A percentile compares a stretch with the other conserved stretches of the same genome.
phyloP scores from a whole-genome alignment of 2,329 filamentous ascomycete genomes.

The Monilinia vaccinii-corymbosi region DNA sequence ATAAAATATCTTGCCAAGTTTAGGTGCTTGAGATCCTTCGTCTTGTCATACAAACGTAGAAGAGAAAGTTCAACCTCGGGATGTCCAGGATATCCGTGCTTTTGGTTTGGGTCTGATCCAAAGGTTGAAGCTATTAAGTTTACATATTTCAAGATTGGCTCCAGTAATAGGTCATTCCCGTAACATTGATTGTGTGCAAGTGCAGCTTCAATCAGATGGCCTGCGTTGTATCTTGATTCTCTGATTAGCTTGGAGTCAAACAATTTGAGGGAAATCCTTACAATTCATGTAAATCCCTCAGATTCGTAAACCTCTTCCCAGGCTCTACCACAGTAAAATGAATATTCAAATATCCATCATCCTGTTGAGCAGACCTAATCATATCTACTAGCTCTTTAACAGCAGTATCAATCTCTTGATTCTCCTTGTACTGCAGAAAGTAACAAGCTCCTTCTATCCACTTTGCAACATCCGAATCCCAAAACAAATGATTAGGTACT shows the following conservation, averaged over 20 bases:
- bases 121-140: slow-evolving; percentile 42
- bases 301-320: slow-evolving; percentile 45
- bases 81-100: slow-evolving; percentile 52
- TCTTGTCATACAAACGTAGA: slow-evolving; percentile 36
- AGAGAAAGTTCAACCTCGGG: slow-evolving; percentile 45
- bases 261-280: slow-evolving; percentile 27
- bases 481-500: slow-evolving; percentile 49
- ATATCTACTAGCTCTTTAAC: slow-evolving; percentile 48
- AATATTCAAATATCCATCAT: slow-evolving; percentile 54
- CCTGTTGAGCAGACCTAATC: slow-evolving; percentile 46
- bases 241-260: neutral
- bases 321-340: slow-evolving; percentile 53
- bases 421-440: slow-evolving; percentile 36
- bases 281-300: slow-evolving; percentile 54
- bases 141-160: slow-evolving; percentile 46
- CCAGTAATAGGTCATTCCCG: slow-evolving; percentile 41
- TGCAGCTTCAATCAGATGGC: slow-evolving; percentile 53
- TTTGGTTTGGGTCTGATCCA: slow-evolving; percentile 40
- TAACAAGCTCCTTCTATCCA: slow-evolving; percentile 57
- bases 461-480: slow-evolving; percentile 50
- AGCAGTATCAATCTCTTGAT: slow-evolving; percentile 38
- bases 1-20: slow-evolving; percentile 45
- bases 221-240: slow-evolving; percentile 43
- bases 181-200: slow-evolving; percentile 46
- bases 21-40: slow-evolving; percentile 32